Percentiles rank a stretch among this genome's conserved stretches.
Conservation (phyloP, 345 rosid species). For the Citrus reticulata region DNA sequence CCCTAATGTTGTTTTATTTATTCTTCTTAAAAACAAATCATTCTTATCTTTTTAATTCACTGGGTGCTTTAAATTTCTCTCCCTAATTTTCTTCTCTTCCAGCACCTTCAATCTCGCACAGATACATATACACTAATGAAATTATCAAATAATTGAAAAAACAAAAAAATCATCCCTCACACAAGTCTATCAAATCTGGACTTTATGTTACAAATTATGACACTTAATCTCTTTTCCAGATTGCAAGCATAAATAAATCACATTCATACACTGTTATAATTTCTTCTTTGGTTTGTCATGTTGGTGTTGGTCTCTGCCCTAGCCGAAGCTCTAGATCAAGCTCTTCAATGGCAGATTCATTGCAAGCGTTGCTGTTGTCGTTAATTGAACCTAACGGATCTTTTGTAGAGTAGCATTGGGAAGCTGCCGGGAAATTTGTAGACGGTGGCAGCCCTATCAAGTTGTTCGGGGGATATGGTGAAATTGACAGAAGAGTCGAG, state of each 20-base stretch:
- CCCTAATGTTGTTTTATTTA: constrained; percentile 28
- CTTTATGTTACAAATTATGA: constrained; percentile 6
- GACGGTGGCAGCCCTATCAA: constrained; percentile 12
- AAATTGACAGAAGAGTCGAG: constrained; percentile 43
- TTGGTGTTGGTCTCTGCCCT: constrained; percentile 41
- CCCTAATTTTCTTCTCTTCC: background rate
- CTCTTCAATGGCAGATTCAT: constrained; percentile 48
- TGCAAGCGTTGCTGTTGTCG: constrained; percentile 19
- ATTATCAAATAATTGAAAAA: constrained; percentile 3
- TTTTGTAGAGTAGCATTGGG: constrained; percentile 19
- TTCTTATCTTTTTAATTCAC: constrained; percentile 8
- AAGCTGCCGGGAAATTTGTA: constrained; percentile 13
- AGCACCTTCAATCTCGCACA: constrained; percentile 1
- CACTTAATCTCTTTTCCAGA: background rate
- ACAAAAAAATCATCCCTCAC: constrained; percentile 5
- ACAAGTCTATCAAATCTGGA: constrained; percentile 11
- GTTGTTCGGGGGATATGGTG: constrained; percentile 30
- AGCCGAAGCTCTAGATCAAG: constrained; percentile 90
- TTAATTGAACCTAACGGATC: constrained; percentile 15
- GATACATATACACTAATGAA: background rate
- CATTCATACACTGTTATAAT: constrained; percentile 17
- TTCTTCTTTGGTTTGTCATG: constrained; percentile 10
- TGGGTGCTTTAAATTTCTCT: background rate
- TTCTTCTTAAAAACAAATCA: constrained; percentile 12
- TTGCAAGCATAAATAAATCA: constrained; percentile 8